These are phyloP conservation scores for Kluyveromyces lactis DNA, from an alignment of 805 yeast genomes.

Conservation along the genomic window DNA sequence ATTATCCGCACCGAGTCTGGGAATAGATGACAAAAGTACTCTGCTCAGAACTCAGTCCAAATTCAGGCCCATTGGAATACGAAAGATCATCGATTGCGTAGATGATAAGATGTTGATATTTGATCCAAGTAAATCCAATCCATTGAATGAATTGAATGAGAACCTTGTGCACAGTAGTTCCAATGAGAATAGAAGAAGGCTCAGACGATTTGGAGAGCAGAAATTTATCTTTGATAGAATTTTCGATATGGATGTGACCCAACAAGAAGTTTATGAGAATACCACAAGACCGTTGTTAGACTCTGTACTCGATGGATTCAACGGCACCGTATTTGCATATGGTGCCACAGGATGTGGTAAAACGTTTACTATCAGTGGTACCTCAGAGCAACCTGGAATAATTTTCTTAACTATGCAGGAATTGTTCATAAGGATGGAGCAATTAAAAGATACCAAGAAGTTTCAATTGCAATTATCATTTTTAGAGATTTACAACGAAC, in stretches of 20 bases:
- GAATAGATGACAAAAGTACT: constrained; percentile 6
- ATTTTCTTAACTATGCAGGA: constrained; percentile 73
- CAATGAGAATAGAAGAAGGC: constrained; percentile 13
- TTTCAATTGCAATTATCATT: constrained; percentile 63
- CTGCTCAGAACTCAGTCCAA: not conserved
- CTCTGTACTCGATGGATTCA: constrained; percentile 72
- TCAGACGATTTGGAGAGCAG: constrained; percentile 41
- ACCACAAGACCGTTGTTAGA: constrained; percentile 71
- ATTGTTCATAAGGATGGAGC: constrained; percentile 54
- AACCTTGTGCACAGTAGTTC: constrained; percentile 14
- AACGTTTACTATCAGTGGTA: constrained; percentile 82
- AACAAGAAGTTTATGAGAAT: constrained; percentile 53
- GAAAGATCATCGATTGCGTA: constrained; percentile 69
- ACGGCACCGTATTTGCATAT: constrained; percentile 89
- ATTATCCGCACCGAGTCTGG: not conserved
- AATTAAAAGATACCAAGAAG: constrained; percentile 41
- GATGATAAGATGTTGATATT: constrained; percentile 81
- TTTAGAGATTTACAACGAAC: constrained; percentile 86
- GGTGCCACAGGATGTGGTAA: constrained; percentile 99
- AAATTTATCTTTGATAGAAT: constrained; percentile 75
- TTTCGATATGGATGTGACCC: constrained; percentile 59
- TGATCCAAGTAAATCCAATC: constrained; percentile 73
- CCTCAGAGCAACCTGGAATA: constrained; percentile 65
- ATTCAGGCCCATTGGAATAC: constrained; percentile 40
- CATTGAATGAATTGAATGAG: constrained; percentile 32